Conservation (phyloP, 75 land plant species). For the Cunninghamia lanceolata region DNA sequence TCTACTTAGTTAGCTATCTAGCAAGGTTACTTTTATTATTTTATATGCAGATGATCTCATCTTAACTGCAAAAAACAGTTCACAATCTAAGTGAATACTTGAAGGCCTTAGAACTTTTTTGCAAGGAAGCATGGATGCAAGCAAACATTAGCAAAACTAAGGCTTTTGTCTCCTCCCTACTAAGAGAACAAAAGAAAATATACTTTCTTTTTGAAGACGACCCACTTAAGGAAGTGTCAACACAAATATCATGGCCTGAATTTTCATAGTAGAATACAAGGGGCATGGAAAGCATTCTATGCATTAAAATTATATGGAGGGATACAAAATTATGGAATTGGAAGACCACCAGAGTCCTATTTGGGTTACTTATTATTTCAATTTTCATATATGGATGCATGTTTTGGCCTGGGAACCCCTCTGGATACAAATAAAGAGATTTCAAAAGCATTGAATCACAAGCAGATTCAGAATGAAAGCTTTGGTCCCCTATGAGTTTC, state of each 20-base stretch:
- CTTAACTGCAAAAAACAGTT: background rate
- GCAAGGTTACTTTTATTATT: background rate
- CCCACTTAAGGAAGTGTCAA: background rate
- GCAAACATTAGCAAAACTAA: background rate
- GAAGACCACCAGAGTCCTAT: background rate
- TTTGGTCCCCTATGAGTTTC: background rate
- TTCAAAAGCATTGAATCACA: background rate
- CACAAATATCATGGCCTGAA: background rate
- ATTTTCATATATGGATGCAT: background rate
- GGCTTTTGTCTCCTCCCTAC: too few relatives aligned
- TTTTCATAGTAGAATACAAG: background rate
- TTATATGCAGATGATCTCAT: background rate
- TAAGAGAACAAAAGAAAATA: too few relatives aligned
- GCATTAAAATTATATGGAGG: background rate
- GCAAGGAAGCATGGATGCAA: background rate
- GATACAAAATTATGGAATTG: background rate
- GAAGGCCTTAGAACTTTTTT: background rate
- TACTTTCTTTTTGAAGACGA: background rate
- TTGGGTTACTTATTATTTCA: background rate
- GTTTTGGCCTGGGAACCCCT: background rate
- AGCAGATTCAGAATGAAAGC: background rate
- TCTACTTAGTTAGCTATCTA: background rate
- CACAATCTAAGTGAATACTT: background rate
- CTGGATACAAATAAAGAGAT: background rate
- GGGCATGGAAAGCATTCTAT: background rate